These are phyloP conservation scores for Hypoxylon sp. DNA, from an alignment of 2,329 filamentous ascomycete species.

Conservation along the genomic window DNA sequence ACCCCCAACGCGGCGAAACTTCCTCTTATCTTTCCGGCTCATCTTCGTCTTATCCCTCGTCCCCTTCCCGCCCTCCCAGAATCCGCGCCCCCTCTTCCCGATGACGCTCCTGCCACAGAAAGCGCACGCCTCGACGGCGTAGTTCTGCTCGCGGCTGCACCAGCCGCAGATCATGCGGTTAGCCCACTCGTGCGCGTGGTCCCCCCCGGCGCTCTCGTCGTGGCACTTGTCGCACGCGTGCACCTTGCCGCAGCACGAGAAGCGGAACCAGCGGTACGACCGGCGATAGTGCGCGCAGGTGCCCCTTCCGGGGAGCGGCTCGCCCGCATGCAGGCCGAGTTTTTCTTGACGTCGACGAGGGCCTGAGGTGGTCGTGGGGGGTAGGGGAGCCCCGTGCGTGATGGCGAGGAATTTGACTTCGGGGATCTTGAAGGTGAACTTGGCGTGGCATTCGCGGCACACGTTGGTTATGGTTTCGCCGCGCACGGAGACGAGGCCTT, in stretches of 20 bases:
- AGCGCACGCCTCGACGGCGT: slow-evolving; percentile 80
- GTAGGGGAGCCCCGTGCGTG: slow-evolving; percentile 66
- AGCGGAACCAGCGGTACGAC: slow-evolving; percentile 75
- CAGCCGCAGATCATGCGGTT: slow-evolving; percentile 87
- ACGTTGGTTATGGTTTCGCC: slow-evolving; percentile 81
- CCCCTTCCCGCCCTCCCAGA: slow-evolving; percentile 90
- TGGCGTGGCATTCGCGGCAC: slow-evolving; percentile 83
- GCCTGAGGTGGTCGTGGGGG: slow-evolving; percentile 58
- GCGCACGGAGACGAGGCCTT: slow-evolving; percentile 79
- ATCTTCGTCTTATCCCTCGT: slow-evolving; percentile 80
- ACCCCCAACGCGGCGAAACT: slow-evolving; percentile 74
- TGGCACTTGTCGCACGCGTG: slow-evolving; percentile 81
- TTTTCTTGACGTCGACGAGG: slow-evolving; percentile 66
- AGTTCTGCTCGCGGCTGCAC: slow-evolving; percentile 86
- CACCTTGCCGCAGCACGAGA: slow-evolving; percentile 73
- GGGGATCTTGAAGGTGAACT: slow-evolving; percentile 84
- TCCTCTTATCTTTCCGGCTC: slow-evolving; percentile 83
- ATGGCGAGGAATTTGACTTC: slow-evolving; percentile 84
- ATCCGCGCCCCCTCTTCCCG: slow-evolving; percentile 76
- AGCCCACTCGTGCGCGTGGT: slow-evolving; percentile 85
- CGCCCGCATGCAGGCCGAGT: slow-evolving; percentile 70
- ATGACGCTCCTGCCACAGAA: slow-evolving; percentile 81
- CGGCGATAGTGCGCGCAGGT: slow-evolving; percentile 72
- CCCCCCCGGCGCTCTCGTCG: slow-evolving; percentile 70
- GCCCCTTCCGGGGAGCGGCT: slow-evolving; percentile 68